Base-by-base conservation (phyloP, 768 basidiomycete species). In the Hericium alpestre region DNA sequence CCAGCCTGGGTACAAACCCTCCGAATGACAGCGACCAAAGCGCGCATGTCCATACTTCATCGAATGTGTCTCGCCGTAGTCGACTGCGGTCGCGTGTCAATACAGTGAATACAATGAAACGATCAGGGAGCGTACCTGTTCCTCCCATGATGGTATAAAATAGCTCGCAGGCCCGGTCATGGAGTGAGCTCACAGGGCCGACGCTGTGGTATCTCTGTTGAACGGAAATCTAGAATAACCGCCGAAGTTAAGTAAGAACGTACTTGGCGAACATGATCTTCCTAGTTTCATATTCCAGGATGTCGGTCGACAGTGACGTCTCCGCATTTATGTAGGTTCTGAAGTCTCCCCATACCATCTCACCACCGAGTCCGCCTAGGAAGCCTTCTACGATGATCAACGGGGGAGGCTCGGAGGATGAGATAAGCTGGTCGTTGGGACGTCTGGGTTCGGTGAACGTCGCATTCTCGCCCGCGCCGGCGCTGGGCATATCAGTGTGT, bases 161-260 rank as follows among this genome's bases (percentile, higher is more conserved):
- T 10, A 78, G 64, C 60, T 80, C 78, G 63, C 79, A 79, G 13
- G 78, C 79, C 43, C 79, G 63, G 60, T 81, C 79, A 56, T 79
- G 78, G 49, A 81, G 59, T 1, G 77, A 79, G 64, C 78, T 78
- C 38, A 77, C 76, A 25, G 78, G 76, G 1, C 79, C 79, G 5
- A 77, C 72, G 51, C 78, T 79, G 15, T 46, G 49, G 22, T 11
- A 6, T 27, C 25, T 32, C 32, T 32, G 32, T 32, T 32, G 32
- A 32, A 32, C 8, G 32, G 32, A 32, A 8, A 4, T 32, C 27
- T 32, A 32, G 32, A 32, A 32, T 32, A 32, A 7, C 32, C 32
- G 8, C 32, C 9, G 9, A 32, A 32, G 32, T 7, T 8, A 5
- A 32, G 32, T 32, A 11, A 3, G 15, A 0, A 54, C 69, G 41